Evolutionary conservation across 1,284 basidiomycete genomes (phyloP).

Genomic region (Ustilago cynodontis): DNA sequence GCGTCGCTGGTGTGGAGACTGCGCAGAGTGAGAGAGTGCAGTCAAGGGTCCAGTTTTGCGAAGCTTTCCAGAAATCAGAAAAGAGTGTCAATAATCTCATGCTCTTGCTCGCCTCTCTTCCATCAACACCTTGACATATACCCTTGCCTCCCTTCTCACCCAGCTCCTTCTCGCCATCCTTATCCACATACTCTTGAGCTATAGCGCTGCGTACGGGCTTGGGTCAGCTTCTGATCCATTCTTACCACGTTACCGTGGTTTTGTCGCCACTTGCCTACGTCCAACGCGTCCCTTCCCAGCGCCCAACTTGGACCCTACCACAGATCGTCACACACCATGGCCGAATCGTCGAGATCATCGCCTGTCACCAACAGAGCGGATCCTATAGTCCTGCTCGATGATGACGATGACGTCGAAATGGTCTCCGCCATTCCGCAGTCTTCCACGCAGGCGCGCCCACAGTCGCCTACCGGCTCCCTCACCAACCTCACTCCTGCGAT

Average conservation of each 20-base stretch:
- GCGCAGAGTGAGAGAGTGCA: background rate
- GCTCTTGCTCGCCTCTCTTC: background rate
- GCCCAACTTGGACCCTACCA: background rate
- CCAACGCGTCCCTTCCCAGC: background rate
- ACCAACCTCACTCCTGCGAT: constrained; percentile 38
- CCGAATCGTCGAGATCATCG: constrained; percentile 10
- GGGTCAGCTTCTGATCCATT: too few species aligned
- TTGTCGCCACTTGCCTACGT: too few species aligned
- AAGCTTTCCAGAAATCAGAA: constrained; percentile 5
- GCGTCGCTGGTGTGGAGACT: background rate
- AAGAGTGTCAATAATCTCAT: constrained; percentile 1
- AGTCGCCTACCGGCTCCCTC: constrained; percentile 18
- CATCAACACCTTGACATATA: background rate
- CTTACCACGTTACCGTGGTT: background rate
- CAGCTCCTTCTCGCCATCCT: background rate
- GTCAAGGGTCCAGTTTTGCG: constrained; percentile 34
- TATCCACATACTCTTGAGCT: too few species aligned
- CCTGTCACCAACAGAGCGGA: constrained; percentile 5
- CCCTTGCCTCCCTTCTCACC: background rate
- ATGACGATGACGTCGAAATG: constrained; percentile 25
- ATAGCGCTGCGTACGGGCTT: too few species aligned
- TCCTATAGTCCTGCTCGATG: constrained; percentile 30
- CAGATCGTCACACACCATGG: constrained; percentile 7
- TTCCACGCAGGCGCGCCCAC: background rate
- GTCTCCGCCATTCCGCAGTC: background rate